phyloP scores from a whole-genome alignment of 2,329 filamentous ascomycete genomes.

The Fusarium anguioides region DNA sequence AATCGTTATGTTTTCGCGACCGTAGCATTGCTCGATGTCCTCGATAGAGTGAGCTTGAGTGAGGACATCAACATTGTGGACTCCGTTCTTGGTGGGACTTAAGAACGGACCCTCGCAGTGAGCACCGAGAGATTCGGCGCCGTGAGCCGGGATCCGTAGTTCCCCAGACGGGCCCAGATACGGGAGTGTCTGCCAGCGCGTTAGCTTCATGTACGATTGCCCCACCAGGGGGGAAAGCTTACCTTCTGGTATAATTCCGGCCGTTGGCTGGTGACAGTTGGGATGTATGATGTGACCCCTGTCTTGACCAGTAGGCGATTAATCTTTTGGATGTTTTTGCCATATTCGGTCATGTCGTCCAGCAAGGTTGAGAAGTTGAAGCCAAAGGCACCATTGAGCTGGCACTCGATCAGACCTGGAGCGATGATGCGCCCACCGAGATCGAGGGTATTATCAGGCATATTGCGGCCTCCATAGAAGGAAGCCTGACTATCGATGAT shows the following conservation, averaged over 20 bases:
- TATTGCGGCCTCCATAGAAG: constrained; percentile 74
- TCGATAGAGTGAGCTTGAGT: constrained; percentile 70
- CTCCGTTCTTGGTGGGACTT: constrained; percentile 83
- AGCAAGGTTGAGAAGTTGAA: constrained; percentile 90
- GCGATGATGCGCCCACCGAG: constrained; percentile 85
- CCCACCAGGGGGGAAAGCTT: constrained; percentile 31
- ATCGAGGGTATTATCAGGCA: constrained; percentile 81
- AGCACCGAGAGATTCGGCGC: constrained; percentile 87
- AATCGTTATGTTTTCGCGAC: constrained; percentile 70
- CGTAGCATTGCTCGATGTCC: constrained; percentile 79
- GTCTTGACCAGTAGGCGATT: constrained; percentile 79
- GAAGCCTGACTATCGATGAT: constrained; percentile 77
- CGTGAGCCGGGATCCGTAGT: constrained; percentile 69
- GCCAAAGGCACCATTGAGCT: constrained; percentile 91
- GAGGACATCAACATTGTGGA: constrained; percentile 82
- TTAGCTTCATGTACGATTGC: constrained; percentile 40
- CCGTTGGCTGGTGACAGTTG: constrained; percentile 84
- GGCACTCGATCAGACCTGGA: constrained; percentile 89
- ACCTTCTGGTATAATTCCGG: constrained; percentile 85
- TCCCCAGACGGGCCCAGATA: constrained; percentile 78
- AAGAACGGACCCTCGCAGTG: constrained; percentile 94
- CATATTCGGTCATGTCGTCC: constrained; percentile 75
- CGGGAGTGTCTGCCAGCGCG: constrained; percentile 68
- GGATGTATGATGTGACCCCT: constrained; percentile 88
- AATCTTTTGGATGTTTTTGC: constrained; percentile 75